Percentiles rank a stretch among this genome's conserved stretches.
These are phyloP conservation scores for Neohortaea acidophila DNA, from an alignment of 495 filamentous ascomycete species.

Conservation along the genomic window DNA sequence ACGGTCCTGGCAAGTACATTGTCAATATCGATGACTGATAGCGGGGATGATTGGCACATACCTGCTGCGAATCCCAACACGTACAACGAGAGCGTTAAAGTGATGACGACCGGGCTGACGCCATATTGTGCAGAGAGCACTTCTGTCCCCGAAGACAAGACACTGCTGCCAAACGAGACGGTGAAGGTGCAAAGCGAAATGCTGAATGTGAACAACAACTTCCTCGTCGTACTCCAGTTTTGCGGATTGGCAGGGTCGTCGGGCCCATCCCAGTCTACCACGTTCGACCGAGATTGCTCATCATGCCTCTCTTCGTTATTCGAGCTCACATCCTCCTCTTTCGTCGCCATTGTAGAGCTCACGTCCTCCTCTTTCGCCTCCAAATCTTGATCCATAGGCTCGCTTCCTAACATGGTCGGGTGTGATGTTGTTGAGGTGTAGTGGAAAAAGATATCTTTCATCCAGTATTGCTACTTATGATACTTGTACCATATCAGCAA, in stretches of 20 bases:
- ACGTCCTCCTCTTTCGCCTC: no score
- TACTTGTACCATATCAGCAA: no score
- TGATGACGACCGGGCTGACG: slow-evolving; percentile 34
- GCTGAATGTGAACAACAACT: slow-evolving; percentile 15
- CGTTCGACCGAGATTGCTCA: no score
- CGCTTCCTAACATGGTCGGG: no score
- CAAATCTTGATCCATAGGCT: no score
- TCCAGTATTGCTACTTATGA: no score
- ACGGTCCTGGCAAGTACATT: slow-evolving; percentile 30
- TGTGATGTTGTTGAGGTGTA: no score
- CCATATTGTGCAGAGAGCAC: slow-evolving; percentile 32
- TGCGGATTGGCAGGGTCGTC: slow-evolving; percentile 12
- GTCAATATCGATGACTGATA: no score
- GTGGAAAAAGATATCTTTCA: no score
- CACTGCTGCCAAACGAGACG: slow-evolving; percentile 41
- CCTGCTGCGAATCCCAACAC: slow-evolving; percentile 28
- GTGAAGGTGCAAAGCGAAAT: slow-evolving; percentile 40
- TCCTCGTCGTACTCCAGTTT: slow-evolving; percentile 12
- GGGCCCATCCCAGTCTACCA: slow-evolving; percentile 11
- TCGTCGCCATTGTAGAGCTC: no score
- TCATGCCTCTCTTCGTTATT: no score
- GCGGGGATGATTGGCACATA: neutral
- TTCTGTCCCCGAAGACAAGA: slow-evolving; percentile 37
- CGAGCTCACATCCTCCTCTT: no score
- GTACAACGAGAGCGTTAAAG: slow-evolving; percentile 37